A percentile compares a stretch with the other conserved stretches of the same genome.
Conservation (phyloP, 805 yeast genomes). For the Wickerhamiella azymoides region DNA sequence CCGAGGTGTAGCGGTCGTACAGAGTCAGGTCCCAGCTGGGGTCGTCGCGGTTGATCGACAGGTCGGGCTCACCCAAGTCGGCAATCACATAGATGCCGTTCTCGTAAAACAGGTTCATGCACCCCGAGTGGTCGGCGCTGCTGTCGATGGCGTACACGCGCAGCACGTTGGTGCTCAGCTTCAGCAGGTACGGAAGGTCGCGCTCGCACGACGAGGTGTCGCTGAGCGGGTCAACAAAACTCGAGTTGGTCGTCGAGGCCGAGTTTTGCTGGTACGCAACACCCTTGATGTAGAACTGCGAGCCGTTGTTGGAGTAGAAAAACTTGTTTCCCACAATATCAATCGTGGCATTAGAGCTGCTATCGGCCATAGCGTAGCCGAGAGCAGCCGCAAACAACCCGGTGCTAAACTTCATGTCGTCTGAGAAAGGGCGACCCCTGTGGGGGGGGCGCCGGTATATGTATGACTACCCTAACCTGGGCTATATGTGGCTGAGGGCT, state of each 20-base stretch:
- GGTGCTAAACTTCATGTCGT: conserved; percentile 19
- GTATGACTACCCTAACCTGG: background rate
- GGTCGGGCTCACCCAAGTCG: conserved; percentile 76
- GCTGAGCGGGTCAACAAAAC: conserved; percentile 63
- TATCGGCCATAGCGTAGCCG: conserved; percentile 14
- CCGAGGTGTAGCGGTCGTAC: conserved; percentile 63
- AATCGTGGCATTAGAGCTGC: conserved; percentile 30
- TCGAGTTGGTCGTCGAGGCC: conserved; percentile 12
- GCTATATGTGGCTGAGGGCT: background rate
- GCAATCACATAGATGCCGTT: conserved; percentile 88
- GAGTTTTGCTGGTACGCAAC: conserved; percentile 68
- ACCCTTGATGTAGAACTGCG: conserved; percentile 79
- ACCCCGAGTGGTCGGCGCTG: conserved; percentile 51
- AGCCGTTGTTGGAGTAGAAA: conserved; percentile 54
- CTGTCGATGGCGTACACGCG: conserved; percentile 83
- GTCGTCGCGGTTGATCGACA: conserved; percentile 58
- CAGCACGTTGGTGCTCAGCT: conserved; percentile 60
- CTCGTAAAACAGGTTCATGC: conserved; percentile 60
- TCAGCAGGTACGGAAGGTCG: conserved; percentile 63
- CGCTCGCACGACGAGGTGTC: conserved; percentile 56
- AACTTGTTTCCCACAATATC: conserved; percentile 63
- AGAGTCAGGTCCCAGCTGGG: conserved; percentile 70
- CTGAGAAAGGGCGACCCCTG: background rate
- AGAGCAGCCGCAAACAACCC: conserved; percentile 12
- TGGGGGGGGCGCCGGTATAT: background rate